phyloP scores from a whole-genome alignment of 257 asterid species.

The Lavandula angustifolia region DNA sequence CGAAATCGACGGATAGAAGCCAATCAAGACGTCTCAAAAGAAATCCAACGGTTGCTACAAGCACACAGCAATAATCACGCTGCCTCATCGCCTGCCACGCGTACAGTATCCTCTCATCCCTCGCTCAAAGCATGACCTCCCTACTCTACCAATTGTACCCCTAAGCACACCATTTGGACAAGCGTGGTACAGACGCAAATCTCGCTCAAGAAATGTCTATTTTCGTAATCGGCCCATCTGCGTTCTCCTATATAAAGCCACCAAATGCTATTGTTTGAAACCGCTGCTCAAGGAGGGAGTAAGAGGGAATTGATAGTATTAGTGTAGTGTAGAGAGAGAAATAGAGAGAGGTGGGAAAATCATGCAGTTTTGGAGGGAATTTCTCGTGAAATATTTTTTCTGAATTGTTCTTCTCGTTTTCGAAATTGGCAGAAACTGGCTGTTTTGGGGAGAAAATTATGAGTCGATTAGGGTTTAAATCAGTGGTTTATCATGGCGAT shows the following conservation, averaged over 20 bases:
- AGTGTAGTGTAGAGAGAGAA: slow-evolving; percentile 5
- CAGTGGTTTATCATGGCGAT: slow-evolving; percentile 75
- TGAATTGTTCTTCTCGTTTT: slow-evolving; percentile 9
- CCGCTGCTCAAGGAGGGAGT: slow-evolving; percentile 55
- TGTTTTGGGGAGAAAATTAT: slow-evolving; percentile 35
- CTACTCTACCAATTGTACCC: slow-evolving; percentile 35
- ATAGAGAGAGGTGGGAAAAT: slow-evolving; percentile 19
- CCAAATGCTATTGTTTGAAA: slow-evolving; percentile 42
- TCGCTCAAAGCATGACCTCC: slow-evolving; percentile 39
- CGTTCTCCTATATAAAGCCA: slow-evolving; percentile 51
- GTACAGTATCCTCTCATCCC: slow-evolving; percentile 30
- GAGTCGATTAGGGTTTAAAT: slow-evolving; percentile 92
- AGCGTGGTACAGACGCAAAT: slow-evolving; percentile 53
- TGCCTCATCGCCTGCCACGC: slow-evolving; percentile 32
- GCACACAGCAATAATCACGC: slow-evolving; percentile 12
- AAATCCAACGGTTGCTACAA: slow-evolving; percentile 26
- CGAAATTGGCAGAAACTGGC: slow-evolving; percentile 10
- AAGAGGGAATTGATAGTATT: slow-evolving; percentile 11
- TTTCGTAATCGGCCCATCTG: slow-evolving; percentile 26
- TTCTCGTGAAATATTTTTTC: slow-evolving; percentile 11
- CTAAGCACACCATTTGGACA: slow-evolving; percentile 32
- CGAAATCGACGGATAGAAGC: slow-evolving; percentile 8
- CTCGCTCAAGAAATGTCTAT: slow-evolving; percentile 18
- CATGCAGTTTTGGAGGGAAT: slow-evolving; percentile 29
- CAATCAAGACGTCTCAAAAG: background rate